Evolutionary conservation across 441 rosid species (phyloP).

Genomic region (Euphorbia schlechtendalii): DNA sequence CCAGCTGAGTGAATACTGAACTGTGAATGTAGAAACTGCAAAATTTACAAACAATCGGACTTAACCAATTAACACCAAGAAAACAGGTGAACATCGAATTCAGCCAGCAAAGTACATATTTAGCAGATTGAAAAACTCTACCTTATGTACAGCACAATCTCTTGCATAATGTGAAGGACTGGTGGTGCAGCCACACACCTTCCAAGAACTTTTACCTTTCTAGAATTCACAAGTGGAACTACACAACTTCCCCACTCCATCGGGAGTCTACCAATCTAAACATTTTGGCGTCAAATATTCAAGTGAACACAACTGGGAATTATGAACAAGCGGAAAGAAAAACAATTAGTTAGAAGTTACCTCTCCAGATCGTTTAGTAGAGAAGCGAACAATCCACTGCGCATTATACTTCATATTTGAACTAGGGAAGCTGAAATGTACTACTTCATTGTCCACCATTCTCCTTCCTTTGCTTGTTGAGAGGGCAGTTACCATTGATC

Average conservation of each 20-base stretch:
- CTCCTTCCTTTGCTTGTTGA: constrained; percentile 61
- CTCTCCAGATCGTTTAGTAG: constrained; percentile 55
- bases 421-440: constrained; percentile 37
- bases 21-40: constrained; percentile 55
- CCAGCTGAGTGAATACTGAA: constrained; percentile 40
- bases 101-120: neutral
- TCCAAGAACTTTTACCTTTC: constrained; percentile 45
- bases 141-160: constrained; percentile 55
- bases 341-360: constrained; percentile 20
- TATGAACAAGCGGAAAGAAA: neutral
- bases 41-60: constrained; percentile 12
- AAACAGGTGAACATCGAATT: neutral
- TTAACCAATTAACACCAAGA: neutral
- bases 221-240: constrained; percentile 38
- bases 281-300: neutral
- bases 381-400: constrained; percentile 54
- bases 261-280: constrained; percentile 64
- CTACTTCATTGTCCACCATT: constrained; percentile 46
- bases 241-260: constrained; percentile 68
- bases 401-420: constrained; percentile 14
- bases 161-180: constrained; percentile 43
- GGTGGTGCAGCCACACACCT: constrained; percentile 52
- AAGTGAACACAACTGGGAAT: neutral
- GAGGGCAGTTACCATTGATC: constrained; percentile 41
- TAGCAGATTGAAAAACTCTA: constrained; percentile 17